Evolutionary conservation across 2,329 filamentous ascomycete genomes (phyloP).

Genomic region (Hymenoscyphus occultus): DNA sequence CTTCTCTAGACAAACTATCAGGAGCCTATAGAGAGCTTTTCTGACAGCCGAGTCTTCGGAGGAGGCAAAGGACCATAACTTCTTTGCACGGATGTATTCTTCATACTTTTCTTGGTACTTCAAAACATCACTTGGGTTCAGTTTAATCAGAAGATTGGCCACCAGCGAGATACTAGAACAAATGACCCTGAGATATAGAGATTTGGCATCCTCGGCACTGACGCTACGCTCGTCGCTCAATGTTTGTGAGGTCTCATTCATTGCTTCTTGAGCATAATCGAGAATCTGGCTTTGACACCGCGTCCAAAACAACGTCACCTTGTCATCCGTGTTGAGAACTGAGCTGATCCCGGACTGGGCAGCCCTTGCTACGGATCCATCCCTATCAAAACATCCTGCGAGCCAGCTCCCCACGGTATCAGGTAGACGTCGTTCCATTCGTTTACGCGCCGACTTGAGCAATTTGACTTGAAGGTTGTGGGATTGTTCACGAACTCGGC

Average conservation of each 20-base stretch:
- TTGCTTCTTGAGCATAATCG: slow-evolving; percentile 75
- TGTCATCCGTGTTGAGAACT: slow-evolving; percentile 78
- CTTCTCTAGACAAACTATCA: slow-evolving; percentile 48
- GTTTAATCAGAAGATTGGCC: slow-evolving; percentile 49
- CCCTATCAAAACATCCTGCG: slow-evolving; percentile 81
- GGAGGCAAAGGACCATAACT: slow-evolving; percentile 64
- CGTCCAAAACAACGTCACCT: slow-evolving; percentile 72
- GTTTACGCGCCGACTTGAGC: slow-evolving; percentile 66
- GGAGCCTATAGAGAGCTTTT: slow-evolving; percentile 50
- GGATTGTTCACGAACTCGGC: slow-evolving; percentile 82
- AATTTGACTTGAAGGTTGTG: slow-evolving; percentile 69
- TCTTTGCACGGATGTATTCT: slow-evolving; percentile 56
- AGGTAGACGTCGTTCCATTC: slow-evolving; percentile 76
- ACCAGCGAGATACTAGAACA: slow-evolving; percentile 55
- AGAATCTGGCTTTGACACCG: slow-evolving; percentile 79
- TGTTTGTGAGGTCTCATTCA: slow-evolving; percentile 75
- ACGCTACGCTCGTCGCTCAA: slow-evolving; percentile 87
- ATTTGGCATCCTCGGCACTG: slow-evolving; percentile 77
- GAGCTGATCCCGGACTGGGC: slow-evolving; percentile 72
- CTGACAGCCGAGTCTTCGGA: slow-evolving; percentile 56
- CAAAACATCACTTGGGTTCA: slow-evolving; percentile 51
- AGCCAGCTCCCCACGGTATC: slow-evolving; percentile 86
- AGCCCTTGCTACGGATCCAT: slow-evolving; percentile 71
- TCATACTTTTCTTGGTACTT: slow-evolving; percentile 63
- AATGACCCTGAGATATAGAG: slow-evolving; percentile 78